Base-by-base conservation (phyloP, 352 stramenopile species). In the Globisporangium nagaii region DNA sequence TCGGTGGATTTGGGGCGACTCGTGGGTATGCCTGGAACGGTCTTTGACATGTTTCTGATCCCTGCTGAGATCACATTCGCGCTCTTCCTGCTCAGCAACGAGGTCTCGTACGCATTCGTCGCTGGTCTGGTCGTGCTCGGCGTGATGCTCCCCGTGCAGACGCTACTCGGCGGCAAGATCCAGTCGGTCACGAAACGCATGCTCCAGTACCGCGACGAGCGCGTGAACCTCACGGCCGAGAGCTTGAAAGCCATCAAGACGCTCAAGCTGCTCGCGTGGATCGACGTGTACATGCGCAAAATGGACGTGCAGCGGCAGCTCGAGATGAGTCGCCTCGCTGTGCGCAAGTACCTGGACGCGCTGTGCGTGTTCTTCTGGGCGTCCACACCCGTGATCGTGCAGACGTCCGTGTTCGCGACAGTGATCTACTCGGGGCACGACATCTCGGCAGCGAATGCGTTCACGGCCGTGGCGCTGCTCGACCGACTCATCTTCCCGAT, bases 281-380 rank as follows among this genome's bases (percentile, higher is more conserved):
- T 86, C 28, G 30, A 74, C 6, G 49, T 61, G 0, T 79, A 71
- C 43, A 42, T 89, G 24, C 41, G 65, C 12, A 61, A 73, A 5
- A 87, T 96, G 56, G 73, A 64, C 7, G 40, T 15, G 11, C 73
- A 69, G 37, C 73, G 88, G 25, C 56, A 51, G 11, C 71, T 79
- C 2, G 88, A 97, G 60, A 82, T 96, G 58, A 60, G 58, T 1
- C 68, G 69, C n/a, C 64, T 97, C 11, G 67, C 63, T 19, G 61
- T 83, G 13, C 82, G 88, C 53, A 96, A 97, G 68, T 95, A 94
- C 48, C 51, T 97, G 20, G 87, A 96, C 43, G 84, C 87, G 4
- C 75, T 91, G 25, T 97, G 88, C 52, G 88, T 96, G 2, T 96
- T 95, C 54, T 93, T 96, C 61, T 97, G 86, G 86, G 87, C 85